Evolutionary conservation across 2,329 filamentous ascomycete species (phyloP).

Genomic region (Zasmidium citrigriseum): DNA sequence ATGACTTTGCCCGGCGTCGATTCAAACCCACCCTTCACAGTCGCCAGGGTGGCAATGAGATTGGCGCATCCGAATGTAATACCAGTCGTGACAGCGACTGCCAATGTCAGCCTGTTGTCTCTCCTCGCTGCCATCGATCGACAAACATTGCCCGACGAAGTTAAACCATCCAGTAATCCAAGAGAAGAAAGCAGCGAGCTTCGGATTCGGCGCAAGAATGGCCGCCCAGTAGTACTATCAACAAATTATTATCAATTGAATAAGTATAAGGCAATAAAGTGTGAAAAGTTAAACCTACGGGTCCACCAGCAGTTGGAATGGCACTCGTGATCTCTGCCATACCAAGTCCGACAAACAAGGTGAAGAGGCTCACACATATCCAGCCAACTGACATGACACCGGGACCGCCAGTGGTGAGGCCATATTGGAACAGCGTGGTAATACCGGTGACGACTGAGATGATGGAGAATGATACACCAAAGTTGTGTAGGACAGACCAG

Average conservation of each 20-base stretch:
- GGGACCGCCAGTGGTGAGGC: constrained; percentile 57
- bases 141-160: constrained; percentile 43
- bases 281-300: too few species aligned
- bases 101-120: not conserved
- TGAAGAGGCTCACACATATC: constrained; percentile 59
- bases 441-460: constrained; percentile 63
- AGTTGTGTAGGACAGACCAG: constrained; percentile 62
- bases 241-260: not conserved
- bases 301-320: constrained; percentile 59
- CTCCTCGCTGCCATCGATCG: not conserved
- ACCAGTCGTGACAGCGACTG: constrained; percentile 51
- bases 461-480: constrained; percentile 63
- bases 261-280: constrained; percentile 39
- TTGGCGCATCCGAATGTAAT: constrained; percentile 50
- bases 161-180: constrained; percentile 56
- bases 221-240: constrained; percentile 60
- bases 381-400: constrained; percentile 59
- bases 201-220: constrained; percentile 53
- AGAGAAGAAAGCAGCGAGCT: constrained; percentile 45
- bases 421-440: constrained; percentile 59
- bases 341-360: constrained; percentile 54
- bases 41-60: constrained; percentile 49
- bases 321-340: constrained; percentile 64
- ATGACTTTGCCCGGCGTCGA: constrained; percentile 53
- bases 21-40: constrained; percentile 45